Percentiles rank a stretch among this genome's conserved stretches.
These are phyloP conservation scores for Evernia prunastri DNA, from an alignment of 495 filamentous ascomycete species.

Conservation along the genomic window DNA sequence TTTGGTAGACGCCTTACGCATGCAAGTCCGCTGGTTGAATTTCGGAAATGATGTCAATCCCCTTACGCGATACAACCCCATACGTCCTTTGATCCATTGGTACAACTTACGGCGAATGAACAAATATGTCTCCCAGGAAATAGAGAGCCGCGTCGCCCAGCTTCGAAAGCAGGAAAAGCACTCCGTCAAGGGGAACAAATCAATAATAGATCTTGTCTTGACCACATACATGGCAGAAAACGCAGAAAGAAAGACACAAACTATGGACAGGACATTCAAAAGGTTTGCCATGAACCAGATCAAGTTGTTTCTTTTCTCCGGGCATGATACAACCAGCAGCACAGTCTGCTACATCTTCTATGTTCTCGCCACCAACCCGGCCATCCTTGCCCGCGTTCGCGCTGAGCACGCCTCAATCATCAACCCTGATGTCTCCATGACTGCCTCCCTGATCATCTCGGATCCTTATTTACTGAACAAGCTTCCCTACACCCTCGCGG, in stretches of 20 bases:
- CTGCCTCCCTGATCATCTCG: slow-evolving; percentile 13
- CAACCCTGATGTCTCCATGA: not conserved
- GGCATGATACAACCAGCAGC: slow-evolving; percentile 36
- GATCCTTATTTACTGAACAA: slow-evolving; percentile 18
- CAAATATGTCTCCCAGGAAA: slow-evolving; percentile 22
- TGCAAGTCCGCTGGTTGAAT: slow-evolving; percentile 29
- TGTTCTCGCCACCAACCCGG: slow-evolving; percentile 42
- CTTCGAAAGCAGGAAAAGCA: not conserved
- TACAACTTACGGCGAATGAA: slow-evolving; percentile 30
- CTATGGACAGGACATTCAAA: slow-evolving; percentile 19
- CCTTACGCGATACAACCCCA: slow-evolving; percentile 24
- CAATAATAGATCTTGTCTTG: slow-evolving; percentile 36
- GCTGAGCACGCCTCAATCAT: slow-evolving; percentile 11
- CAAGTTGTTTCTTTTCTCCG: slow-evolving; percentile 31
- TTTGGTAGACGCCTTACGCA: slow-evolving; percentile 25
- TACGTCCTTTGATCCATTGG: slow-evolving; percentile 27
- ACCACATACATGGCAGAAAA: slow-evolving; percentile 29
- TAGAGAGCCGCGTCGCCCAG: slow-evolving; percentile 26
- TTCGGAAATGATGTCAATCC: slow-evolving; percentile 31
- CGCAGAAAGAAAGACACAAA: slow-evolving; percentile 24
- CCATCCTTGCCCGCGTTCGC: slow-evolving; percentile 24
- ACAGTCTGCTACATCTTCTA: slow-evolving; percentile 36
- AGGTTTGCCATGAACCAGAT: slow-evolving; percentile 27
- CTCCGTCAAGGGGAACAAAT: too few species aligned
- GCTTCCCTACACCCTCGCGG: slow-evolving; percentile 20